Evolutionary conservation across 306 rosid genomes (phyloP), one percentile per base, ranked within the genome.

Genomic region (Trifolium fragiferum): DNA sequence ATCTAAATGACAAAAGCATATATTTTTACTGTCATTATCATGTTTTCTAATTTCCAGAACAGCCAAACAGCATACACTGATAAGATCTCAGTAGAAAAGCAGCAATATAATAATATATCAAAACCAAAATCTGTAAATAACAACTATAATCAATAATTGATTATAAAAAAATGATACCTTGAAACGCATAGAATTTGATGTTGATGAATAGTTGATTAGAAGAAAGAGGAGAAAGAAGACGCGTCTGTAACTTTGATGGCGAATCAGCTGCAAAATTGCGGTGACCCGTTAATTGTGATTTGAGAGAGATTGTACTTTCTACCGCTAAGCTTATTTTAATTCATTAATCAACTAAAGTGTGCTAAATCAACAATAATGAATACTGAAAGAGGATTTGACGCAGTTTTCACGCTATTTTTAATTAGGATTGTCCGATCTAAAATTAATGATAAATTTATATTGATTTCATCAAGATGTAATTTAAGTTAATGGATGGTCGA

Each of bases 11-110:
- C 13, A 30, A 44, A 63, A 54, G 37, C 21, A 49, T 30, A 76
- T 15, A 25, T 49, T 20, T 55, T 19, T 16, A 19, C 0, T 5
- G 67, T 20, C 37, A 72, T 77, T 8, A 10, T 20, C 57, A 3
- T 19, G 8, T 54, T 69, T 19, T 43, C n/a, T 4, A 46, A 43
- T 53, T 54, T 54, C 57, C 70, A 25, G 32, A 41, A 6, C 16
- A 75, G 58, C 20, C 33, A 70, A 77, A 50, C 68, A 77, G 11
- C 72, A 47, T 19, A 50, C 20, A 50, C 20, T 14, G 37, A 8
- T 53, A 49, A 65, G 73, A 78, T 81, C 66, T 41, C 6, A 20
- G 6, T 10, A 50, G 58, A 68, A 54, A 25, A 25, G 1, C 27
- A 51, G 30, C 2, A 54, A 54, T 54, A 54, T 54, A 57, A 57